Conservation (phyloP, 2,329 filamentous ascomycete genomes). For the Phaeosphaeria sp. region DNA sequence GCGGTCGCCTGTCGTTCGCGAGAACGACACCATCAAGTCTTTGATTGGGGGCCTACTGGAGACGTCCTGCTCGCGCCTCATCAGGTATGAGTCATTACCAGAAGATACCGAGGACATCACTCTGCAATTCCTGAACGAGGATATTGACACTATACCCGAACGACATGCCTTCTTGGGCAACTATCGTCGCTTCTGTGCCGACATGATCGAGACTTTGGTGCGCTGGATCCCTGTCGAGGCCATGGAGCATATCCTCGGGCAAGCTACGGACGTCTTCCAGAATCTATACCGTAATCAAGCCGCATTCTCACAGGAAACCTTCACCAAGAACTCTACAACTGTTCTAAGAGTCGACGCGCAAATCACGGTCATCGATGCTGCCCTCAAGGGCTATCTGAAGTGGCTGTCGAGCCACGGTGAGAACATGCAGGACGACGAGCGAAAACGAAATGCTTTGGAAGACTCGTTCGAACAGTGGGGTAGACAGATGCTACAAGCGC, state of each 20-base stretch:
- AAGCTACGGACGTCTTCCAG: constrained; percentile 75
- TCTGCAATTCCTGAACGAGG: constrained; percentile 83
- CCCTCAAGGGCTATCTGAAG: constrained; percentile 85
- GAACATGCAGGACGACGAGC: constrained; percentile 57
- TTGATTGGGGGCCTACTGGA: constrained; percentile 80
- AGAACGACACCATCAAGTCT: constrained; percentile 64
- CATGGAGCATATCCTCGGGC: constrained; percentile 82
- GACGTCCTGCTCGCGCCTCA: constrained; percentile 79
- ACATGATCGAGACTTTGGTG: constrained; percentile 87
- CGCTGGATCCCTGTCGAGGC: constrained; percentile 83
- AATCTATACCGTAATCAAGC: constrained; percentile 76
- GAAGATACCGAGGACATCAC: constrained; percentile 82
- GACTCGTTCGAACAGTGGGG: constrained; percentile 75
- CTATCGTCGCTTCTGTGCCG: constrained; percentile 87
- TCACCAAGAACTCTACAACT: constrained; percentile 72
- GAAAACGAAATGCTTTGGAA: constrained; percentile 65
- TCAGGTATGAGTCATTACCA: constrained; percentile 87
- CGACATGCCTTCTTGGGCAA: constrained; percentile 95
- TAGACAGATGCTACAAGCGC: constrained; percentile 71
- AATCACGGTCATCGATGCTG: constrained; percentile 86
- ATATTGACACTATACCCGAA: constrained; percentile 94
- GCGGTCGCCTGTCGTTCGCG: constrained; percentile 72
- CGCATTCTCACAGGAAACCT: constrained; percentile 62
- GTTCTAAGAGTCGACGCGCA: constrained; percentile 85
- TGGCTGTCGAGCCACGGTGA: constrained; percentile 68